Conservation (phyloP, 176 grass and related monocot genomes). For the Pontederia paniculata region DNA sequence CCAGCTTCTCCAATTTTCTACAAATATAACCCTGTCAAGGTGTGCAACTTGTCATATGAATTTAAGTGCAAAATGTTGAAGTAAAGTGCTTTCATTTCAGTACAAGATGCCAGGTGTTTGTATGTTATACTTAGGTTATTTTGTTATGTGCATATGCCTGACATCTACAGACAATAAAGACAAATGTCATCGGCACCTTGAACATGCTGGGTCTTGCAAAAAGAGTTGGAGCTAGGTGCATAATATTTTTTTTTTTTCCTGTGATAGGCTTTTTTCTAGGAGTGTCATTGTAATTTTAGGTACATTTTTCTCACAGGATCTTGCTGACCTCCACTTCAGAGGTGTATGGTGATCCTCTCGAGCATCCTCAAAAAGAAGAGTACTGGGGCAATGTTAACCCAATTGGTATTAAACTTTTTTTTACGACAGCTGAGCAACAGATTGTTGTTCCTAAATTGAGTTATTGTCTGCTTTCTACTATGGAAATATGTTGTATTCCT, state of each 20-base stretch:
- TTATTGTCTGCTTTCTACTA: too few species aligned
- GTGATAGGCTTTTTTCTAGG: background rate
- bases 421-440: background rate
- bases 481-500: too few species aligned
- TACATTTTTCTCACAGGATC: constrained; percentile 41
- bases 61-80: constrained; percentile 1
- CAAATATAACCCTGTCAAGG: constrained; percentile 99
- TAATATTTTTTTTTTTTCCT: background rate
- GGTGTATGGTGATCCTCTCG: constrained; percentile 93
- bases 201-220: constrained; percentile 99
- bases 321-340: constrained; percentile 97
- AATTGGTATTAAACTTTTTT: constrained; percentile 53
- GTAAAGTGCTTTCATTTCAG: background rate
- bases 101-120: background rate
- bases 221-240: constrained; percentile 90
- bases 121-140: constrained; percentile 5
- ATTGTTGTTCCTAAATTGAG: background rate
- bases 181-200: constrained; percentile 96
- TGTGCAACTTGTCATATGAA: constrained; percentile 24
- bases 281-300: background rate
- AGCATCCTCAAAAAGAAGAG: constrained; percentile 93
- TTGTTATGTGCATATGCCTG: background rate
- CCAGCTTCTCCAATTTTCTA: constrained; percentile 99
- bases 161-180: constrained; percentile 84
- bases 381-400: constrained; percentile 99